Evolutionary conservation across 2,329 filamentous ascomycete genomes (phyloP).

Genomic region (Aspergillus ustus): DNA sequence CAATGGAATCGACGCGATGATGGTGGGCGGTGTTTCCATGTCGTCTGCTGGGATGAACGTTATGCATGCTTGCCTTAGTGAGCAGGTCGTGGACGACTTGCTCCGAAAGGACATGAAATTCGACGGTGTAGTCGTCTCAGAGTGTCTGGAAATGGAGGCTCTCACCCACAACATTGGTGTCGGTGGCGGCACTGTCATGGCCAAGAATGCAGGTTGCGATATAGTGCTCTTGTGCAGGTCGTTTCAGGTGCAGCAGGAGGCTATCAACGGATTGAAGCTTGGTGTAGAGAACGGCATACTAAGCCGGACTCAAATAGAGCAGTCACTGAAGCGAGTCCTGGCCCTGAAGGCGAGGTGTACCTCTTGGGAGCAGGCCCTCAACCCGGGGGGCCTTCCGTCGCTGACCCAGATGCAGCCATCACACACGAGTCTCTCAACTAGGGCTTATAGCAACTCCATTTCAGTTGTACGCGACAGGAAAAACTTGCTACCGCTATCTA

Average conservation of each 20-base stretch:
- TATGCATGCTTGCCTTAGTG: conserved; percentile 90
- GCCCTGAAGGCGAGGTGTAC: conserved; percentile 83
- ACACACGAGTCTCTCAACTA: conserved; percentile 79
- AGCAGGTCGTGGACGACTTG: conserved; percentile 90
- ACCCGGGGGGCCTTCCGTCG: conserved; percentile 77
- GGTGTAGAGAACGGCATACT: conserved; percentile 92
- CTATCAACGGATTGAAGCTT: conserved; percentile 84
- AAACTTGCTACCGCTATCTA: conserved; percentile 78
- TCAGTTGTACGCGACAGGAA: conserved; percentile 91
- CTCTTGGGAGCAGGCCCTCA: conserved; percentile 88
- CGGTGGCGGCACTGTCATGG: conserved; percentile 95
- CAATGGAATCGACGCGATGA: conserved; percentile 89
- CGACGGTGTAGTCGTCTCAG: conserved; percentile 88
- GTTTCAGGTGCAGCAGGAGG: conserved; percentile 86
- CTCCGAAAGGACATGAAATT: conserved; percentile 88
- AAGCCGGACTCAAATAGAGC: conserved; percentile 75
- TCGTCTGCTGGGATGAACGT: conserved; percentile 90
- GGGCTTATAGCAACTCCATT: conserved; percentile 89
- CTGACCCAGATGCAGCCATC: conserved; percentile 80
- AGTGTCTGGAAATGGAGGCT: conserved; percentile 96
- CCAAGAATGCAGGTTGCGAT: conserved; percentile 94
- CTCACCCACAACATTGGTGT: conserved; percentile 96
- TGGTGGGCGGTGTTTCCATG: conserved; percentile 93
- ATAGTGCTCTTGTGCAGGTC: conserved; percentile 86
- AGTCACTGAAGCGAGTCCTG: conserved; percentile 78